These are phyloP conservation scores for Rubus parviflorus DNA, from an alignment of 306 rosid species.

Conservation along the genomic window DNA sequence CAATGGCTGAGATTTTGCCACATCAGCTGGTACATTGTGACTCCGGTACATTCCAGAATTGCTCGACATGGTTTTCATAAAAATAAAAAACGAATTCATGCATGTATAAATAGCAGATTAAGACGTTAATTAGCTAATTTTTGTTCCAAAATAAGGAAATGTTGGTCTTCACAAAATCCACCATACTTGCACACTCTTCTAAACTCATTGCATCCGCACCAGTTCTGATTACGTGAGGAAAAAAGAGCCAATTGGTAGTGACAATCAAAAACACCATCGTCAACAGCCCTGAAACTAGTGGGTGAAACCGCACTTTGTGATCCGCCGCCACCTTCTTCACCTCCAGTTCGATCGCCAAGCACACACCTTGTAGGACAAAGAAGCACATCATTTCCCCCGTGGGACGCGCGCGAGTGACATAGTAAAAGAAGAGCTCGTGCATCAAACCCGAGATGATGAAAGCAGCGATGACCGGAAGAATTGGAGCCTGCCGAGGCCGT, in stretches of 20 bases:
- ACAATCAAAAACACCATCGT: neutral
- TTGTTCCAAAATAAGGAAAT: neutral
- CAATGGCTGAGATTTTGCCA: too few relatives aligned
- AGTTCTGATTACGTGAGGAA: neutral
- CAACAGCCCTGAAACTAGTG: neutral
- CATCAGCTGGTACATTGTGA: too few relatives aligned
- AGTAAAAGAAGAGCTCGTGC: neutral
- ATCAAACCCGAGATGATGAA: neutral
- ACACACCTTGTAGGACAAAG: neutral
- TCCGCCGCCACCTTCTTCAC: neutral
- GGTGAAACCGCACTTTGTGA: neutral
- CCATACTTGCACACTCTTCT: neutral
- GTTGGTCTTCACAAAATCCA: neutral
- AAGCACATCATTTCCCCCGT: conserved; percentile 1
- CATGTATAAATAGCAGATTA: neutral
- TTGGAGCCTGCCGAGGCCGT: neutral
- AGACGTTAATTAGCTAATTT: neutral
- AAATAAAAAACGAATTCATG: neutral
- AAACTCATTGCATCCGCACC: neutral
- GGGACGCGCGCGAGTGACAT: neutral
- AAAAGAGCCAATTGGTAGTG: neutral
- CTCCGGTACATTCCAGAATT: too few relatives aligned
- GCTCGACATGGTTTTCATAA: too few relatives aligned
- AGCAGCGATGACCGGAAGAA: neutral
- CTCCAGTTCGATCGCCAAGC: neutral